Evolutionary conservation across 176 grass and related monocot genomes (phyloP).

Genomic region (Ananas comosus): DNA sequence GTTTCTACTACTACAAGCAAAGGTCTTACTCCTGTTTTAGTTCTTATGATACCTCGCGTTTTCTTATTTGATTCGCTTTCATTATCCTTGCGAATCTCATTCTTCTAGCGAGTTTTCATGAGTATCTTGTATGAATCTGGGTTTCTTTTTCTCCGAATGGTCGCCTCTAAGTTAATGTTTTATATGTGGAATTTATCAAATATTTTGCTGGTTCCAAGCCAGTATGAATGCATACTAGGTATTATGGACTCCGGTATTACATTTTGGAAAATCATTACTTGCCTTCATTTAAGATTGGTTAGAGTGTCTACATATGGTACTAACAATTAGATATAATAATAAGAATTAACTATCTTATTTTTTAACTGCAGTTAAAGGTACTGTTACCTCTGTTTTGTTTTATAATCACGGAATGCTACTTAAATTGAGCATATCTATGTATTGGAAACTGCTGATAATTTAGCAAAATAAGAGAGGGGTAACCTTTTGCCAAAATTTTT

Average conservation of each 20-base stretch:
- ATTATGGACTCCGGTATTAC: no score
- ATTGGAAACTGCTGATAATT: no score
- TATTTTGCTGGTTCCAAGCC: no score
- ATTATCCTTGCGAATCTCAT: background rate
- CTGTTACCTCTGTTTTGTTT: background rate
- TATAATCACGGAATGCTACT: background rate
- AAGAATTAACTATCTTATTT: no score
- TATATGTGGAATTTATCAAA: no score
- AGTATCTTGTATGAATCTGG: background rate
- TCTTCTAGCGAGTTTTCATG: background rate
- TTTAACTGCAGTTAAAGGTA: background rate
- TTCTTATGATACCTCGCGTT: background rate
- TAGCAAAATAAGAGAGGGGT: background rate
- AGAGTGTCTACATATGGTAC: no score
- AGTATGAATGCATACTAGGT: no score
- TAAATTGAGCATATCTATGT: background rate
- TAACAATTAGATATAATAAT: no score
- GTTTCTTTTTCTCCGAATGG: no score
- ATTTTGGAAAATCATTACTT: no score
- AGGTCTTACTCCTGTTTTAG: slow-evolving; percentile 28
- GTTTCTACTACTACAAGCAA: slow-evolving; percentile 29
- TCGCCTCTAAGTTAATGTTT: no score
- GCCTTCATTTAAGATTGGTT: no score
- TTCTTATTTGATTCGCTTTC: background rate
- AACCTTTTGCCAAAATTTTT: background rate